Evolutionary conservation across 805 yeast species (phyloP), one percentile per base, ranked within the genome.

Genomic region (Lachancea cidri): DNA sequence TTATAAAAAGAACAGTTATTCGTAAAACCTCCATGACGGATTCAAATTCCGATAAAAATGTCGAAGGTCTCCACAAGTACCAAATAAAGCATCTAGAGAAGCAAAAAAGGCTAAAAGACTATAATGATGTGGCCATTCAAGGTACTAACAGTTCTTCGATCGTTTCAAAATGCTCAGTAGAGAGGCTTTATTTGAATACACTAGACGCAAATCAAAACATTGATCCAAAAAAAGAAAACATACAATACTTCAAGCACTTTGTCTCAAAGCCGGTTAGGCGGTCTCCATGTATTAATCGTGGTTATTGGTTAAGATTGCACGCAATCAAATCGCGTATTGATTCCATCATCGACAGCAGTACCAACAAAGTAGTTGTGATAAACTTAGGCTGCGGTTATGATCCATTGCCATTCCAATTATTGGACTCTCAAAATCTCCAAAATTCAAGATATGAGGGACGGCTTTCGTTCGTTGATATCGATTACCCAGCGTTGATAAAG

Each of bases 121-220:
- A 71, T 50, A 76, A 76, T 27, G 88, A 82, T 58, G 60, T 77
- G 24, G 81, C 82, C 20, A 79, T 85, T n/a, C 94, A 85, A 61
- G 88, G 86, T 3, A 85, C 95, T 2, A 85, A 86, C 55, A 83
- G 81, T 51, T 83, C 87, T 5, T 85, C 94, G 0, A 85, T 86
- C 36, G 88, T 83, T 1, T 83, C 93, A 2, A 85, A 85, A 52
- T 63, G 93, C 47, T 83, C 93, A 1, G 95, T 83, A 2, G 94
- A 86, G 52, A 65, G 71, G 49, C 62, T 83, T 8, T 85, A 81
- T 48, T 36, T 56, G 42, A 47, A 54, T 16, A 39, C 58, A 40
- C 39, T 56, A 64, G 29, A 50, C 32, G 29, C 33, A 13, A 43
- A 52, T 32, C 37, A 42, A 11, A 25, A 41, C 34, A 39, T 33